Evolutionary conservation across 495 filamentous ascomycete species (phyloP).

Genomic region (Lepraria neglecta): DNA sequence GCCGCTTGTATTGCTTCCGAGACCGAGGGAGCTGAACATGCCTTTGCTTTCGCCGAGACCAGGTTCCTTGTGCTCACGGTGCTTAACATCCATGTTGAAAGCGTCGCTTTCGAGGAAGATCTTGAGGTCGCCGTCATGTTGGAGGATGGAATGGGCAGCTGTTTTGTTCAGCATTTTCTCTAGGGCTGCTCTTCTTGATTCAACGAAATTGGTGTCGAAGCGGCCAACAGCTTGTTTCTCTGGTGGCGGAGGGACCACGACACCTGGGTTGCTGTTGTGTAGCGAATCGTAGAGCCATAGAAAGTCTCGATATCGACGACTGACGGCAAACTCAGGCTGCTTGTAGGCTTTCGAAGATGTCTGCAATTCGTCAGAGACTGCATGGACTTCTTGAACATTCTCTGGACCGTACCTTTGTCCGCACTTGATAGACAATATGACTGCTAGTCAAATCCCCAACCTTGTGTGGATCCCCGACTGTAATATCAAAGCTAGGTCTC

Average conservation of each 20-base stretch:
- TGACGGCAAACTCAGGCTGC: slow-evolving; percentile 83
- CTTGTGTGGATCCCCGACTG: slow-evolving; percentile 93
- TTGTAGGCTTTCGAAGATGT: slow-evolving; percentile 95
- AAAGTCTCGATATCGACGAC: slow-evolving; percentile 90
- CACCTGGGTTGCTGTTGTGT: slow-evolving; percentile 88
- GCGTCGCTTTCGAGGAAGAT: slow-evolving; percentile 93
- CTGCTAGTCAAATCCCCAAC: slow-evolving; percentile 94
- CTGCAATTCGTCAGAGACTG: slow-evolving; percentile 39
- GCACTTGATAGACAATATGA: slow-evolving; percentile 93
- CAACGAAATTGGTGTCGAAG: slow-evolving; percentile 95
- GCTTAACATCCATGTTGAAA: slow-evolving; percentile 94
- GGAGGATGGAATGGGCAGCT: slow-evolving; percentile 80
- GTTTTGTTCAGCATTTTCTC: slow-evolving; percentile 98
- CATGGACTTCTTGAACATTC: not conserved
- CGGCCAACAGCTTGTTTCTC: slow-evolving; percentile 97
- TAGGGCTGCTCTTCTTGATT: slow-evolving; percentile 78
- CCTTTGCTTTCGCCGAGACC: slow-evolving; percentile 85
- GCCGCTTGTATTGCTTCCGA: slow-evolving; percentile 57
- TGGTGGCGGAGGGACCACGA: slow-evolving; percentile 91
- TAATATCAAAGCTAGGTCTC: slow-evolving; percentile 85
- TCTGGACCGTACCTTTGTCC: slow-evolving; percentile 66
- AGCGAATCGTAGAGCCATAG: slow-evolving; percentile 93
- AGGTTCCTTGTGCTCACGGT: slow-evolving; percentile 89
- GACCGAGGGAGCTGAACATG: slow-evolving; percentile 77
- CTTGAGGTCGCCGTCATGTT: slow-evolving; percentile 90